phyloP scores from a whole-genome alignment of 2,329 filamentous ascomycete species.

The Neopestalotiopsis sp. region DNA sequence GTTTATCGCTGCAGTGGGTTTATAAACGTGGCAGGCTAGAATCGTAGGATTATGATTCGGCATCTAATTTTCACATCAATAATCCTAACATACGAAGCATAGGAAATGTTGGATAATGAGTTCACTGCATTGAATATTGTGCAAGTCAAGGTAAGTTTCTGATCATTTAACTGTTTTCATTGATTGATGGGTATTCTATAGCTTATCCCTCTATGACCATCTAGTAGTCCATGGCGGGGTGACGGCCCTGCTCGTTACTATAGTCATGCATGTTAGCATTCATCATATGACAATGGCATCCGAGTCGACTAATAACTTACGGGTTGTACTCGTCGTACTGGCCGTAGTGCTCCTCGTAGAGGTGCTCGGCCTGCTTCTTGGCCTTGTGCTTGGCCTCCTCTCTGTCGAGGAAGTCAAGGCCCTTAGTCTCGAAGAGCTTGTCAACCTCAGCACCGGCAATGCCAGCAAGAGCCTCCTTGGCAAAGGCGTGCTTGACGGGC shows the following conservation, averaged over 20 bases:
- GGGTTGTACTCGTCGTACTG: conserved; percentile 60
- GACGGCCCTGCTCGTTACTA: conserved; percentile 5
- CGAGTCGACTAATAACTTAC: conserved; percentile 43
- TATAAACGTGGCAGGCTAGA: too few species aligned
- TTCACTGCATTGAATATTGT: too few species aligned
- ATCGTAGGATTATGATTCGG: too few species aligned
- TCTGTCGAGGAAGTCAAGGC: conserved; percentile 63
- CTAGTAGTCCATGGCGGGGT: conserved; percentile 9
- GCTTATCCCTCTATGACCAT: neutral
- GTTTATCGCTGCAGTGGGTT: too few species aligned
- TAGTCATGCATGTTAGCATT: neutral
- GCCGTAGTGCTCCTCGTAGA: conserved; percentile 70
- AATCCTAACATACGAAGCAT: too few species aligned
- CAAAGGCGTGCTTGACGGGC: conserved; percentile 73
- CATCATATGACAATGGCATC: too few species aligned
- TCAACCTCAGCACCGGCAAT: conserved; percentile 78
- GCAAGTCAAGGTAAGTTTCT: too few species aligned
- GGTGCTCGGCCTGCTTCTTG: conserved; percentile 59
- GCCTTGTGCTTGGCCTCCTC: conserved; percentile 65
- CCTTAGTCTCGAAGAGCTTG: conserved; percentile 75
- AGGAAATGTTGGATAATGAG: too few species aligned
- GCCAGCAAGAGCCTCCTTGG: conserved; percentile 78
- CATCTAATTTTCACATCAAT: too few species aligned
- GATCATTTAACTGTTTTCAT: conserved; percentile 13
- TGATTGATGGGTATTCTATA: neutral